Percentiles rank a stretch among this genome's conserved stretches.
Conservation (phyloP, 441 rosid species). For the Brassica balearica region DNA sequence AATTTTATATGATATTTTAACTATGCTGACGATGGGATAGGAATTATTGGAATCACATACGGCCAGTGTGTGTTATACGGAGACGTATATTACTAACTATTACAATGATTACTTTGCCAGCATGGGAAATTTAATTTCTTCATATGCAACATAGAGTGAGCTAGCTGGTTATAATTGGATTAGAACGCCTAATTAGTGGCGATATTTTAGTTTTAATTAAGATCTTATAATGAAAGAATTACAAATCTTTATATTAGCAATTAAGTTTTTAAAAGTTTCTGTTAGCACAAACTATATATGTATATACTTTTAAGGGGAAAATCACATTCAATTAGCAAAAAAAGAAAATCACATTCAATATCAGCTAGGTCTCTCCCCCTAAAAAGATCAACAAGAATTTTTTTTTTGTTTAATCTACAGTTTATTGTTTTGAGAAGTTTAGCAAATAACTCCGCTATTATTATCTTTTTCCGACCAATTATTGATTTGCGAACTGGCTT, state of each 20-base stretch:
- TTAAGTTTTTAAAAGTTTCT: neutral
- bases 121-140: neutral
- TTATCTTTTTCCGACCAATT: neutral
- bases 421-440: neutral
- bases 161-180: neutral
- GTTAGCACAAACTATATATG: neutral
- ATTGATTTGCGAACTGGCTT: neutral
- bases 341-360: neutral
- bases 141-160: neutral
- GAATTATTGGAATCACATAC: neutral
- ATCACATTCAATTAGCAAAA: neutral
- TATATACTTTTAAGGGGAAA: neutral
- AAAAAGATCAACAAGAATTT: neutral
- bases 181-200: neutral
- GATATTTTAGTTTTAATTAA: neutral
- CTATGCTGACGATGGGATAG: neutral
- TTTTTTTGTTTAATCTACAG: neutral
- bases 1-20: neutral
- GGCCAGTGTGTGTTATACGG: neutral
- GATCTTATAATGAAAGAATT: neutral
- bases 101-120: neutral
- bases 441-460: neutral
- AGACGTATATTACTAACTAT: neutral
- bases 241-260: neutral
- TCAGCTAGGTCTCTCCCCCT: neutral